Base-by-base conservation (phyloP, 352 stramenopile species). In the Plasmopara muralis region DNA sequence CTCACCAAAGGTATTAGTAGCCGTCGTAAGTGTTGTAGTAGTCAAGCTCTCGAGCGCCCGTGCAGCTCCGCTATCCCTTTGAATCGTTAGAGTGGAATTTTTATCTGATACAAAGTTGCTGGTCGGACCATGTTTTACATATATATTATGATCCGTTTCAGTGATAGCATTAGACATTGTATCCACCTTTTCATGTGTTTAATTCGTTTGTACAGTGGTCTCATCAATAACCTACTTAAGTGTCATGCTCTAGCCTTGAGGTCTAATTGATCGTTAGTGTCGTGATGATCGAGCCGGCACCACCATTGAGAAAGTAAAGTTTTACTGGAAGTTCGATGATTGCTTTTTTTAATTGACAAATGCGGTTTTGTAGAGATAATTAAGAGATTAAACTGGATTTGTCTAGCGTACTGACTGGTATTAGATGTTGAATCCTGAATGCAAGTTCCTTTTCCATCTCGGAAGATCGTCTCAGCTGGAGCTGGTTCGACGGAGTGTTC, bases 281-380 rank as follows among this genome's bases (percentile, higher is more conserved):
- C 28, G 48, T 47, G 34, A 31, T 40, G 0, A 55, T n/a, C n/a
- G 39, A 47, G 18, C 9, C 28, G 5, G 39, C 46, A 47, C 13
- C 20, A 25, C 20, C 20, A 25, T 25, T 25, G 20, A 25, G 20
- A 25, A 25, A 25, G 20, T 25, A 3, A 25, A 25, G 20, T 3
- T 1, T 25, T 25, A 55, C 5, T 43, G 48, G 39, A 20, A 47
- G 4, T 18, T 55, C 38, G 10, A 55, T 47, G 0, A 55, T n/a
- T 4, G 39, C 48, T 55, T 55, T 28, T 55, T 55, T 16, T 38
- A 47, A 47, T 43, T 47, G 10, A 47, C 39, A 35, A 55, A 55
- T 6, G 16, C 29, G n/a, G 39, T 41, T 42, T 55, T 25, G 20
- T 25, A 25, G 20, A 25, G 20, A 25, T 25, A 25, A 28, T 6